phyloP scores from a whole-genome alignment of 305 asterid species.

The Fraxinus paxiana region DNA sequence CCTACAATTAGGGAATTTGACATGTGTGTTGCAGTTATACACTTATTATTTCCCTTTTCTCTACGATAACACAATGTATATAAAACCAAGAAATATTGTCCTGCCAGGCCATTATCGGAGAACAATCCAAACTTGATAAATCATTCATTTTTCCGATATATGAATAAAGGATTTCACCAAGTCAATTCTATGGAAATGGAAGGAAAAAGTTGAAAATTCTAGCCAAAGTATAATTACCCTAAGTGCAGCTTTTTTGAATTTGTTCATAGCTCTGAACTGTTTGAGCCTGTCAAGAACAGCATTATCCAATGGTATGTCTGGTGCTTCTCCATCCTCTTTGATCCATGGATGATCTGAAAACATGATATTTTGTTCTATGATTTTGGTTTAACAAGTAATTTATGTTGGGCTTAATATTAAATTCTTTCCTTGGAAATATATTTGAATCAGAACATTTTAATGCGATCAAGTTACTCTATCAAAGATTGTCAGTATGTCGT shows the following conservation, averaged over 20 bases:
- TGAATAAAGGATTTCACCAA: neutral
- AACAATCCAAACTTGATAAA: neutral
- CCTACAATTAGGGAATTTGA: neutral
- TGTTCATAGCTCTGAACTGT: constrained; percentile 11
- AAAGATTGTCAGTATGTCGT: neutral
- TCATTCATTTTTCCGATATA: neutral
- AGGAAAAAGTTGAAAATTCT: neutral
- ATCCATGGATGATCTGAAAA: constrained; percentile 9
- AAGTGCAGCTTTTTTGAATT: constrained; percentile 5
- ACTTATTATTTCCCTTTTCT: neutral
- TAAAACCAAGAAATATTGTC: neutral
- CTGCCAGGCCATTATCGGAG: neutral
- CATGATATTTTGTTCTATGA: neutral
- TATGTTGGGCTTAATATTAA: neutral
- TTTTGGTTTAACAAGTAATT: neutral
- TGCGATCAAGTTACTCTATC: neutral
- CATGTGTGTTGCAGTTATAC: neutral
- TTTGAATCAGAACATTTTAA: neutral
- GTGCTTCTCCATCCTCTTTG: constrained; percentile 11
- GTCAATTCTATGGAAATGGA: neutral
- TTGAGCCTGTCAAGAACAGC: constrained; percentile 4
- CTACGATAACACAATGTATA: neutral
- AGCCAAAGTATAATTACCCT: neutral
- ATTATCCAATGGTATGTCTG: constrained; percentile 1
- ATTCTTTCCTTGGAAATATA: neutral